Base-by-base conservation (phyloP, 106 monocot genomes). In the Narthecium ossifragum region DNA sequence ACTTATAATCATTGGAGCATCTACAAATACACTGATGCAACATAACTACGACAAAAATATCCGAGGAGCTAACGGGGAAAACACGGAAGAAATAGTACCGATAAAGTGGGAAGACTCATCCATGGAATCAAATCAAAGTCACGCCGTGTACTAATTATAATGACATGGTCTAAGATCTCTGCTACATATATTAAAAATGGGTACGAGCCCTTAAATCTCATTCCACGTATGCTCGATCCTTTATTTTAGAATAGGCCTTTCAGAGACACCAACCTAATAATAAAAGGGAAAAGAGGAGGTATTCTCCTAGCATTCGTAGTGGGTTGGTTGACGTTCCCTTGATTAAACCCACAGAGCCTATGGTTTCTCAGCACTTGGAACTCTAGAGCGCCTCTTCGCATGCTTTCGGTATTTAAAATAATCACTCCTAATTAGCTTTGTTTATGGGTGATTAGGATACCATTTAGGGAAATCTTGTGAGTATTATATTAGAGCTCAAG, bases 361-460 rank as follows among this genome's bases (percentile, higher is more conserved):
- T 60, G 43, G 43, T 27, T 18, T 43, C 43, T 27, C 60, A 45
- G 26, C 60, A 60, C 45, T 12, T 54, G 54, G 15, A 30, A 1
- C 11, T 48, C 14, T 48, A n/a, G 18, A 48, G 5, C n/a, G 6
- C 20, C 1, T 6, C 31, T 7, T 30, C 2, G 23, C 1, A 54
- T 17, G 31, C 54, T 54, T 30, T 30, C 31, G 54, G 28, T 54
- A 8, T 29, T n/a, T n/a, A n/a, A n/a, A n/a, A n/a, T n/a, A n/a
- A 14, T 11, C 2, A 39, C 8, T n/a, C 32, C 15, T 18, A 34
- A 59, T 6, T 0, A 33, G 7, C 33, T 34, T 55, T 57, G 59
- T 59, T 59, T 59, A 40, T 59, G 38, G 25, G 59, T 12, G 38
- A 25, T 25, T 59, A 26, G 37, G 23, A 59, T 59, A 23, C 59